Evolutionary conservation across 768 basidiomycete genomes (phyloP).

Genomic region (Cubamyces sp.): DNA sequence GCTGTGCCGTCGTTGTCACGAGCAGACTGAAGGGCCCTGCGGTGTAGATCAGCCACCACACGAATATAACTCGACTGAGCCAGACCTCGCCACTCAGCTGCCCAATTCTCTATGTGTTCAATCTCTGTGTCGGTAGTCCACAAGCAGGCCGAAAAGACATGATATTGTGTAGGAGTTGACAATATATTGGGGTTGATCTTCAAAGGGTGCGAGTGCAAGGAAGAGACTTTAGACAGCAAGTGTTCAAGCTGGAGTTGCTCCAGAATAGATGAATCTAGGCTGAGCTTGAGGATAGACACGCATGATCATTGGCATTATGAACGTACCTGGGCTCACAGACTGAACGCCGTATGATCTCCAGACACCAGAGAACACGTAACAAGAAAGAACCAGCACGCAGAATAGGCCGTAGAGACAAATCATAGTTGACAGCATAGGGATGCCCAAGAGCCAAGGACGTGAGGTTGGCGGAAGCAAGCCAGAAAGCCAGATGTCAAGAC

Average conservation of each 20-base stretch:
- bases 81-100: slow-evolving; percentile 49
- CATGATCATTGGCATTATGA: too few relatives aligned
- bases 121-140: slow-evolving; percentile 48
- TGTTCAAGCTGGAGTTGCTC: slow-evolving; percentile 24
- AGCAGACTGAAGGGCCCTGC: slow-evolving; percentile 56
- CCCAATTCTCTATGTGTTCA: slow-evolving; percentile 41
- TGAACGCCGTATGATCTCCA: neutral
- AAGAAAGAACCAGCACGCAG: slow-evolving; percentile 15
- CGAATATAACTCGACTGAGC: neutral
- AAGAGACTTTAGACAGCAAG: slow-evolving; percentile 33
- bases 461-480: neutral
- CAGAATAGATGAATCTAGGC: slow-evolving; percentile 12
- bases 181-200: slow-evolving; percentile 28
- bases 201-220: slow-evolving; percentile 29
- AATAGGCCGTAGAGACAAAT: slow-evolving; percentile 21
- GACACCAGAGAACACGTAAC: slow-evolving; percentile 4
- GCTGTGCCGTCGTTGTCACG: slow-evolving; percentile 42
- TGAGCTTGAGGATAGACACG: neutral
- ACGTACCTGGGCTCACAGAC: neutral
- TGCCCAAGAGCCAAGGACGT: slow-evolving; percentile 5
- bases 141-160: slow-evolving; percentile 50
- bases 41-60: neutral
- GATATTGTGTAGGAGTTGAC: slow-evolving; percentile 14
- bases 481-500: slow-evolving; percentile 13
- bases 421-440: slow-evolving; percentile 1